phyloP scores from a whole-genome alignment of 2,329 filamentous ascomycete species.

The Dothistroma pini region DNA sequence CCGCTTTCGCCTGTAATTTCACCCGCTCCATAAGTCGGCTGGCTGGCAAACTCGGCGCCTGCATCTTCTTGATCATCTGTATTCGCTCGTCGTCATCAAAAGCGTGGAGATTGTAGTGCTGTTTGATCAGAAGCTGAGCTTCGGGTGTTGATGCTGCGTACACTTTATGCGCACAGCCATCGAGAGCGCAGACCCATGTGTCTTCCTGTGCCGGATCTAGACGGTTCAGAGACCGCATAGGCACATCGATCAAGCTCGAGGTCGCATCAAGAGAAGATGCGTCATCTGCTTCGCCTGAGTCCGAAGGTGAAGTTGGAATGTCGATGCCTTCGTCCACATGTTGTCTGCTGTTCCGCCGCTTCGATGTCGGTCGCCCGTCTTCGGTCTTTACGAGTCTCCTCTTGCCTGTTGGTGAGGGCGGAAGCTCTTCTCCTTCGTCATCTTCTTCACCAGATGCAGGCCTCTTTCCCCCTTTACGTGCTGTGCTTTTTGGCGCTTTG shows the following conservation, averaged over 20 bases:
- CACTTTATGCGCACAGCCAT: slow-evolving; percentile 62
- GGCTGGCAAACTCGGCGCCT: slow-evolving; percentile 46
- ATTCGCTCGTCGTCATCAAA: slow-evolving; percentile 51
- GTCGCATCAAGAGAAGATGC: slow-evolving; percentile 20
- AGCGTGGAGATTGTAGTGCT: slow-evolving; percentile 61
- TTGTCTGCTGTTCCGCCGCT: slow-evolving; percentile 22
- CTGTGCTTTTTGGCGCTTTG: slow-evolving; percentile 28
- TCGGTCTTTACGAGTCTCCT: slow-evolving; percentile 13
- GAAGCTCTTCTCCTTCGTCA: slow-evolving; percentile 20
- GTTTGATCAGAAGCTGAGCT: slow-evolving; percentile 55
- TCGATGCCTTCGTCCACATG: slow-evolving; percentile 36
- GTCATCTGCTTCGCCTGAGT: slow-evolving; percentile 12
- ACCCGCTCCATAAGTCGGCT: slow-evolving; percentile 47
- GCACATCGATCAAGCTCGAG: slow-evolving; percentile 9
- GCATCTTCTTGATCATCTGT: slow-evolving; percentile 54
- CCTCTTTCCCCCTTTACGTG: slow-evolving; percentile 25
- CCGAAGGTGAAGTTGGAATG: slow-evolving; percentile 31
- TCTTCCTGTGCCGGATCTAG: slow-evolving; percentile 39
- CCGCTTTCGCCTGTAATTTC: slow-evolving; percentile 29
- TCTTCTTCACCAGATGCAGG: slow-evolving; percentile 27
- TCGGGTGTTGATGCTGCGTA: slow-evolving; percentile 57
- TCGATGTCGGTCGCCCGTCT: slow-evolving; percentile 13
- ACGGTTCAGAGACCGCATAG: slow-evolving; percentile 28
- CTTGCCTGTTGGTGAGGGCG: slow-evolving; percentile 21
- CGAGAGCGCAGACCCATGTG: slow-evolving; percentile 64